Conservation (phyloP, 768 basidiomycete species). For the Trametes maxima region DNA sequence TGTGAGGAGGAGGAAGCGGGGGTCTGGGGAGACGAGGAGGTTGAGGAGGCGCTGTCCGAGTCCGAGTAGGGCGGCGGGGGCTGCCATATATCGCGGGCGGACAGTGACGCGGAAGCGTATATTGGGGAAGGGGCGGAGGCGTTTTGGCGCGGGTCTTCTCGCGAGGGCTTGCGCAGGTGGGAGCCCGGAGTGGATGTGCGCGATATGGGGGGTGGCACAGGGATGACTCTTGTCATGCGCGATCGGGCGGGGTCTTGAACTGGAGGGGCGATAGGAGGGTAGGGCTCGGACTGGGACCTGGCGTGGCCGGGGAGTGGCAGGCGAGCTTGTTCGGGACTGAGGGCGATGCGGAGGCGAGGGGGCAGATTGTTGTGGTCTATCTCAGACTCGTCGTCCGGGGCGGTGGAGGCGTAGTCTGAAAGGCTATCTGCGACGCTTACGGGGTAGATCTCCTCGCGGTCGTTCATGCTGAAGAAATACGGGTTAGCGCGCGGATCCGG, state of each 20-base stretch:
- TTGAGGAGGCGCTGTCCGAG: conserved; percentile 19
- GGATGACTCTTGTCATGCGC: conserved; percentile 15
- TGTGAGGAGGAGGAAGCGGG: conserved; percentile 20
- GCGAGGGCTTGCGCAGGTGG: conserved; percentile 11
- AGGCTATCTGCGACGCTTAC: conserved; percentile 20
- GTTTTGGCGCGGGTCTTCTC: conserved; percentile 7
- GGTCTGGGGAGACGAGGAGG: conserved; percentile 18
- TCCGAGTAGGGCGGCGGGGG: conserved; percentile 21
- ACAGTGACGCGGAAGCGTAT: conserved; percentile 11
- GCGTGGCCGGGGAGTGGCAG: background rate
- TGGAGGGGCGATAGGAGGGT: conserved; percentile 10
- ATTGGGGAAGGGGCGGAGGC: background rate
- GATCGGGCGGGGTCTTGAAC: conserved; percentile 14
- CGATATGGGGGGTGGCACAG: conserved; percentile 17
- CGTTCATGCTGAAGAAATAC: conserved; percentile 33
- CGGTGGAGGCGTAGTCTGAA: conserved; percentile 18
- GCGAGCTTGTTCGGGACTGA: background rate
- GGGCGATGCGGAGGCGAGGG: conserved; percentile 16
- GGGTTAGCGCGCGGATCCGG: conserved; percentile 36
- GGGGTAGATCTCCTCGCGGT: conserved; percentile 29
- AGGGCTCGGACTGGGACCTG: conserved; percentile 17
- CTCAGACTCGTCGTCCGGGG: conserved; percentile 16
- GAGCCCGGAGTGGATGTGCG: conserved; percentile 8
- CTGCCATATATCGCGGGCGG: conserved; percentile 20
- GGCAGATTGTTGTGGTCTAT: conserved; percentile 21